phyloP scores from a whole-genome alignment of 495 filamentous ascomycete genomes.

The Daldinia bambusicola region DNA sequence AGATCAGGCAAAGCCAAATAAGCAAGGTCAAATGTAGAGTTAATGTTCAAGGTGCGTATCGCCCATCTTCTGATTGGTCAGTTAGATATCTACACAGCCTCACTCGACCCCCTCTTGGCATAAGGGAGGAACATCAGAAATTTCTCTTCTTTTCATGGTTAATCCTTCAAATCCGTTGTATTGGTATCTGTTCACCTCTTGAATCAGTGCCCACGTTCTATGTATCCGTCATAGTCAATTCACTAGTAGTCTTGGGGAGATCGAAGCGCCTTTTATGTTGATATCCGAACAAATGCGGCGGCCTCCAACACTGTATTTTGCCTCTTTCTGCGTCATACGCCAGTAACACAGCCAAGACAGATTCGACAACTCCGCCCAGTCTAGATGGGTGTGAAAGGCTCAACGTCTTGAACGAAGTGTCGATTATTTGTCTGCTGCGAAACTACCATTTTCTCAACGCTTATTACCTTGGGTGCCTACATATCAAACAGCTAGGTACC shows the following conservation, averaged over 20 bases:
- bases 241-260: background rate
- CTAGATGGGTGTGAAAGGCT: constrained; percentile 22
- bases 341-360: constrained; percentile 34
- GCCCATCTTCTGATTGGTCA: constrained; percentile 31
- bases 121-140: constrained; percentile 33
- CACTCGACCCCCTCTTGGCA: constrained; percentile 35
- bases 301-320: constrained; percentile 32
- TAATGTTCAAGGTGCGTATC: constrained; percentile 19
- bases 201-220: background rate
- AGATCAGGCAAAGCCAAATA: background rate
- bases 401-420: constrained; percentile 14
- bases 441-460: background rate
- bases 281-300: constrained; percentile 16
- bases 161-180: constrained; percentile 19
- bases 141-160: constrained; percentile 17
- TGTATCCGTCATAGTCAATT: background rate
- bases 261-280: constrained; percentile 12
- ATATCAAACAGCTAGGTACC: background rate
- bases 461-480: constrained; percentile 3
- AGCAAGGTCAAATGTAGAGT: constrained; percentile 10
- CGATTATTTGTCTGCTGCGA: background rate
- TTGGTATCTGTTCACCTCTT: constrained; percentile 10
- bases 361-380: constrained; percentile 16
- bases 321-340: constrained; percentile 21
- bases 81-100: constrained; percentile 37